Evolutionary conservation across 2,329 filamentous ascomycete species (phyloP), one percentile per base, ranked within the genome.

Genomic region (Aureobasidium sp.): DNA sequence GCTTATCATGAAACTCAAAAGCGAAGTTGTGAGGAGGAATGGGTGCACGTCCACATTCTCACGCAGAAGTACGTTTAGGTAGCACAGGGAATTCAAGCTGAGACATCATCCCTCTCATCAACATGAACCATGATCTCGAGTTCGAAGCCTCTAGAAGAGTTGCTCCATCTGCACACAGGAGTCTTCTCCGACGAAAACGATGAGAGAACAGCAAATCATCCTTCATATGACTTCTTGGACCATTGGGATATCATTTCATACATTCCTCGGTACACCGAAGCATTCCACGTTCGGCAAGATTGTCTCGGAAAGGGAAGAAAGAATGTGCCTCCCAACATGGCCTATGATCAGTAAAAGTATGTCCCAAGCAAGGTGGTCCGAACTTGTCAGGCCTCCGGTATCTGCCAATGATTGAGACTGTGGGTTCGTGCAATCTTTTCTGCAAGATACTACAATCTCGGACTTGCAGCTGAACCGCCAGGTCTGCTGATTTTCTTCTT

Each of bases 231-330:
- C 20, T 26, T 50, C 17, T 20, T 34, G 29, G n/a, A 10, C 13
- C 15, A 32, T 29, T n/a, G n/a, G 47, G 17, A 20, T 36, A 13
- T 7, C n/a, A 20, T 27, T 4, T 26, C 13, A n/a, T 27, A 29
- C 55, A 60, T 32, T 50, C 57, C 46, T 60, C 57, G 46, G 57
- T 36, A 32, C 43, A 24, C 57, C 57, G 57, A 51, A 51, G 39
- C 57, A 60, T 60, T 51, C 57, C 57, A 51, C 29, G 29, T 41
- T 48, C 55, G 55, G 55, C 43, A 59, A 59, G 44, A 44, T 47
- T 59, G 55, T 59, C 55, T 59, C 55, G 55, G 43, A 32, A 47
- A 10, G 41, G 15, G 36, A 47, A 27, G 44, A 44, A 59, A 59
- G 55, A 59, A 48, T 59, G 55, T 46, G 17, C 34, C 57, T 36